phyloP scores from a whole-genome alignment of 805 yeast species.

The Ogataea kodamae region DNA sequence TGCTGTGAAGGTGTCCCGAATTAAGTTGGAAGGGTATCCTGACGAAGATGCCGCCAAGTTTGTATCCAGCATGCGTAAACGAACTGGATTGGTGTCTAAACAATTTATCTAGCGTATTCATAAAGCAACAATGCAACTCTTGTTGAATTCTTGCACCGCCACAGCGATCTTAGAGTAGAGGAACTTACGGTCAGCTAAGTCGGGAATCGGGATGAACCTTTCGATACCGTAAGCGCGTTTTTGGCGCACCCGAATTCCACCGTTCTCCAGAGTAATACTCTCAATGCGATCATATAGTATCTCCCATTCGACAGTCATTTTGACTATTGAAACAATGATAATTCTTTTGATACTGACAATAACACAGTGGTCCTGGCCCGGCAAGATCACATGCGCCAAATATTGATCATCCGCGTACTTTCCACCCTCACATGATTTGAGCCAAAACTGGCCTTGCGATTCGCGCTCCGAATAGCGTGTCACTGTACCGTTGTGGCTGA shows the following conservation, averaged over 20 bases:
- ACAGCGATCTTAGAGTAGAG: conserved; percentile 69
- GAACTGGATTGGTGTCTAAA: conserved; percentile 34
- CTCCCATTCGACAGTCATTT: conserved; percentile 66
- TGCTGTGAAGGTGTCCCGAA: conserved; percentile 30
- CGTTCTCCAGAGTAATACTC: conserved; percentile 69
- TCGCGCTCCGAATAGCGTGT: conserved; percentile 74
- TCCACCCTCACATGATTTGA: conserved; percentile 82
- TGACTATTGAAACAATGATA: conserved; percentile 60
- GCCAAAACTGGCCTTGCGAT: conserved; percentile 92
- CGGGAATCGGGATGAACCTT: conserved; percentile 74
- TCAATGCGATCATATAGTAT: conserved; percentile 61
- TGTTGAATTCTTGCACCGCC: conserved; percentile 80
- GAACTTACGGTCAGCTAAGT: conserved; percentile 55
- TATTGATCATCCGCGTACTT: conserved; percentile 66
- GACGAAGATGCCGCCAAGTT: conserved; percentile 47
- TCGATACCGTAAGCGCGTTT: conserved; percentile 39
- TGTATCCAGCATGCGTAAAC: conserved; percentile 39
- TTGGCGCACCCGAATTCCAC: conserved; percentile 71
- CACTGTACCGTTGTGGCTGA: conserved; percentile 69
- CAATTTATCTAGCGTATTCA: conserved; percentile 6
- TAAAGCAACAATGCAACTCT: conserved; percentile 34
- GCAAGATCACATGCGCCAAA: conserved; percentile 78
- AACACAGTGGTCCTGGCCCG: conserved; percentile 76
- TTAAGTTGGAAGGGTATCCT: conserved; percentile 56
- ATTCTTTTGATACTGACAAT: conserved; percentile 72